phyloP scores from a whole-genome alignment of 257 asterid genomes.

The Asclepias syriaca region DNA sequence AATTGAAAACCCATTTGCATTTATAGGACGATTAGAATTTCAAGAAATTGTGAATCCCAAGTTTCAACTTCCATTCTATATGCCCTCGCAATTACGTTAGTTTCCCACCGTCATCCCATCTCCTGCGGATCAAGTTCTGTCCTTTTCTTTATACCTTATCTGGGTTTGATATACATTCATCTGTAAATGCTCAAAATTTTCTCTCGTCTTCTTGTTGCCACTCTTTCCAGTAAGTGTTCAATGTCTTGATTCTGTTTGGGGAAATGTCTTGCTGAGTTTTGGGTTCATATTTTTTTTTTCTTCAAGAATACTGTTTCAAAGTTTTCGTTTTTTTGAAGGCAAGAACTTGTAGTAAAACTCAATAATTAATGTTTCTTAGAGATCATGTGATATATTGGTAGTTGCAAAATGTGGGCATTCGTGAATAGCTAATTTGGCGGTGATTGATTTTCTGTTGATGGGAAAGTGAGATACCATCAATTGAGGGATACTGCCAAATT shows the following conservation, averaged over 20 bases:
- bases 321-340: background rate
- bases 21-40: background rate
- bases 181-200: background rate
- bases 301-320: background rate
- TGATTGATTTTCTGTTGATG: background rate
- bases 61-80: background rate
- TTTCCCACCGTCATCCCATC: background rate
- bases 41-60: constrained; percentile 8
- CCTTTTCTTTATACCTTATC: background rate
- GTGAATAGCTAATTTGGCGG: background rate
- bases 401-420: background rate
- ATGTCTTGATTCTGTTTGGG: background rate
- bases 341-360: background rate
- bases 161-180: background rate
- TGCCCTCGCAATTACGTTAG: constrained; percentile 5
- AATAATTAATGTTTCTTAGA: background rate
- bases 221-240: background rate
- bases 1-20: background rate
- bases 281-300: background rate
- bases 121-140: constrained; percentile 6
- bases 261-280: background rate
- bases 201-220: background rate
- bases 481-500: background rate
- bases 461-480: background rate
- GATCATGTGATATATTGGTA: background rate